Evolutionary conservation across 305 asterid genomes (phyloP).

Genomic region (Fraxinus albicans): DNA sequence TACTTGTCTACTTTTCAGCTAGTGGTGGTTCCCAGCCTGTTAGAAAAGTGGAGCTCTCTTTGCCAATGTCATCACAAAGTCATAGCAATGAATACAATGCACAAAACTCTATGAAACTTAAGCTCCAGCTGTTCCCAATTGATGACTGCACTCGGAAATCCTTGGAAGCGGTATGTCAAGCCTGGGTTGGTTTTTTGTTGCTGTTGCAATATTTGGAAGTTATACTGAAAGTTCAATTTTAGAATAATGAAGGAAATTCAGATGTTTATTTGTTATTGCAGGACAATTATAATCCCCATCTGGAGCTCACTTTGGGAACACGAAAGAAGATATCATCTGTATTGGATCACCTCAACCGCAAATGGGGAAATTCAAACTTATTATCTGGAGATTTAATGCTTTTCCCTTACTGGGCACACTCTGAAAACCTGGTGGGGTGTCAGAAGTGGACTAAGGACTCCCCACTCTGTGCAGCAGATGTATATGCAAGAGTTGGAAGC

Average conservation of each 20-base stretch:
- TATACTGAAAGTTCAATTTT: constrained; percentile 7
- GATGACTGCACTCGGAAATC: constrained; percentile 81
- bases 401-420: constrained; percentile 72
- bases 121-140: constrained; percentile 92
- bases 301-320: constrained; percentile 86
- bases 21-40: constrained; percentile 48
- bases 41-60: constrained; percentile 46
- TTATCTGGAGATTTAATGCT: constrained; percentile 66
- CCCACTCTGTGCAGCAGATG: constrained; percentile 79
- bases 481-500: constrained; percentile 64
- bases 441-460: constrained; percentile 93
- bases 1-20: constrained; percentile 43
- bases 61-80: constrained; percentile 34
- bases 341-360: constrained; percentile 86
- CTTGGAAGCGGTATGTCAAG: constrained; percentile 71
- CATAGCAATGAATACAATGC: constrained; percentile 38
- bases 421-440: constrained; percentile 58
- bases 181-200: constrained; percentile 5
- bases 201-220: constrained; percentile 2
- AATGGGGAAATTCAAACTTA: constrained; percentile 75
- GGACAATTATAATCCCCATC: constrained; percentile 85
- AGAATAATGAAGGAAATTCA: neutral
- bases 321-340: constrained; percentile 90
- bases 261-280: constrained; percentile 32
- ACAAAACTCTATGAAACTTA: constrained; percentile 65